Evolutionary conservation across 2,329 filamentous ascomycete genomes (phyloP).

Genomic region (Ophiobolus disseminans): DNA sequence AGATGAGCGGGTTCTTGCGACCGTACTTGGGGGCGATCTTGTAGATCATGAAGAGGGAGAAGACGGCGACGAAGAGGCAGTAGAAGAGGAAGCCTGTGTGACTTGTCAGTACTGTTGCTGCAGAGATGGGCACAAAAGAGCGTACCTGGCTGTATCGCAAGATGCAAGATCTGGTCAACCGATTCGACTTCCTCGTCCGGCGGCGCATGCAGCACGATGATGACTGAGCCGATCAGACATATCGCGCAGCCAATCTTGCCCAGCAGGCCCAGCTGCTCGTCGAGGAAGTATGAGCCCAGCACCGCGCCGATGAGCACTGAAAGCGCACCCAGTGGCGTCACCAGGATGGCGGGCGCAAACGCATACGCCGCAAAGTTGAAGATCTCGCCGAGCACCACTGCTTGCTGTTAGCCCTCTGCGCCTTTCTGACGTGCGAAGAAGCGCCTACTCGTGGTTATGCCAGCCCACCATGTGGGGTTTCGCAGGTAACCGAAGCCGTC

Average conservation of each 20-base stretch:
- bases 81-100: constrained; percentile 84
- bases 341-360: constrained; percentile 97
- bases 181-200: constrained; percentile 90
- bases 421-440: neutral
- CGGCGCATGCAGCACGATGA: constrained; percentile 96
- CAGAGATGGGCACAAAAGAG: constrained; percentile 22
- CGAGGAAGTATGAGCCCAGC: constrained; percentile 90
- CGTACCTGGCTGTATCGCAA: constrained; percentile 88
- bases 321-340: constrained; percentile 91
- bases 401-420: constrained; percentile 21
- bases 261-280: constrained; percentile 86
- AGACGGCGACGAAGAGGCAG: constrained; percentile 77
- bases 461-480: constrained; percentile 97
- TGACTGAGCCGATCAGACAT: constrained; percentile 93
- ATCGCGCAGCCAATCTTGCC: constrained; percentile 96
- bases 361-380: constrained; percentile 99
- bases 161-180: constrained; percentile 88
- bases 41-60: constrained; percentile 96
- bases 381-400: constrained; percentile 90
- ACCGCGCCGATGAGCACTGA: constrained; percentile 96
- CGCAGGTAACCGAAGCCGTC: constrained; percentile 94
- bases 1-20: constrained; percentile 94
- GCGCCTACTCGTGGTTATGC: constrained; percentile 81
- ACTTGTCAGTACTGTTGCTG: constrained; percentile 16
- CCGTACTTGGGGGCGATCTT: constrained; percentile 86